Evolutionary conservation across 2,329 filamentous ascomycete genomes (phyloP), one percentile per base, ranked within the genome.

Genomic region (Aureobasidium musti): DNA sequence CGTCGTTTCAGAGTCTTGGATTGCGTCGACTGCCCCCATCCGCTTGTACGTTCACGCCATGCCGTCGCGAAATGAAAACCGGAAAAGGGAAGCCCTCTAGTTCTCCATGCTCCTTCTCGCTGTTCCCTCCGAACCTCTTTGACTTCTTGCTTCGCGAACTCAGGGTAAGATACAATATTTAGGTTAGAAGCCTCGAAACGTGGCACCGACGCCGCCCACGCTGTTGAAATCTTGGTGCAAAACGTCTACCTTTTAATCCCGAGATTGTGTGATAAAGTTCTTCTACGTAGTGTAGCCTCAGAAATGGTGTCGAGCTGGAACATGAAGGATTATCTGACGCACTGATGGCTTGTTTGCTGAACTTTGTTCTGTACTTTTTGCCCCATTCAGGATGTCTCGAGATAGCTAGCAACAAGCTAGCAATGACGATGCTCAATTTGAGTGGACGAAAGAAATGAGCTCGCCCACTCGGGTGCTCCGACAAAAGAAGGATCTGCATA

Each of bases 301-400:
- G 2, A 23, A 23, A 17, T 45, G 56, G 26, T 49, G 39, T 47
- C 56, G 28, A 63, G 59, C 59, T 52, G 59, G 59, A 63, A 63
- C 59, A 63, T 39, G 59, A 52, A 63, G 59, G 45, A 63, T 63
- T 63, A 19, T 30, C 43, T 63, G 41, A 63, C 43, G 45, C 59
- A 39, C 45, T 19, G 35, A 63, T 39, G 45, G 45, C 45, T 52
- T 41, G 6, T 52, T 41, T 52, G 45, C 17, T 41, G 59, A 63
- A 63, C 59, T 45, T 63, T 63, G 59, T 63, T 63, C 39, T 50
- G 59, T 63, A 63, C 59, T 63, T 63, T 39, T 63, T 63, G 39
- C 30, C 59, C 57, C 39, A 37, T 61, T 61, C 41, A 45, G 57
- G 57, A 37, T 49, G 57, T 21, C 57, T 61, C 30, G 57, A 61